Conservation (phyloP, 441 rosid species). For the Viola pubescens region DNA sequence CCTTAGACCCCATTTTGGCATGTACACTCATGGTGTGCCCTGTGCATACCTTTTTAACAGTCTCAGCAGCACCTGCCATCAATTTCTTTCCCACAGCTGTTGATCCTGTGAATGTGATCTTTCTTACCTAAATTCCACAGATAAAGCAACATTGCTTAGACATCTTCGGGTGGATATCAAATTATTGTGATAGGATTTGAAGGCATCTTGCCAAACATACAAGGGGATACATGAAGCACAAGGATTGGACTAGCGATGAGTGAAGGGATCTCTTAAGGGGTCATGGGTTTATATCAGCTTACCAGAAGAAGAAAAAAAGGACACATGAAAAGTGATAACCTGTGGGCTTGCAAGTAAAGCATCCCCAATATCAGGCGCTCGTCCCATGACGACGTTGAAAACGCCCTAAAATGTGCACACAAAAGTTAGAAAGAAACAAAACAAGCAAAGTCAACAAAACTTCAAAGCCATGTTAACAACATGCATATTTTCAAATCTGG, state of each 20-base stretch:
- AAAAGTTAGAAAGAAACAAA: constrained; percentile 18
- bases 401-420: constrained; percentile 54
- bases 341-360: constrained; percentile 71
- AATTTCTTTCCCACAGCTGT: constrained; percentile 95
- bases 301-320: too few relatives aligned
- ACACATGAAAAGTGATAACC: constrained; percentile 28
- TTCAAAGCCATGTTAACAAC: constrained; percentile 1
- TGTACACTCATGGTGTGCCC: constrained; percentile 10
- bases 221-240: too few relatives aligned
- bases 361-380: constrained; percentile 86
- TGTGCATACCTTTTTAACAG: constrained; percentile 75
- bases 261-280: too few relatives aligned
- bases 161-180: constrained; percentile 9
- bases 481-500: too few relatives aligned
- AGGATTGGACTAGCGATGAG: too few relatives aligned
- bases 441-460: neutral
- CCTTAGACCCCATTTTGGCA: constrained; percentile 3
- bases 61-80: constrained; percentile 93
- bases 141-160: constrained; percentile 16
- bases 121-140: constrained; percentile 59
- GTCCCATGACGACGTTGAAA: constrained; percentile 85
- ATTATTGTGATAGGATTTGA: neutral
- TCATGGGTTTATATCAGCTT: too few relatives aligned
- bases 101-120: constrained; percentile 95
- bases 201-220: too few relatives aligned